phyloP scores from a whole-genome alignment of 192 early-diverging fungal species.

The Spizellomyces punctatus region DNA sequence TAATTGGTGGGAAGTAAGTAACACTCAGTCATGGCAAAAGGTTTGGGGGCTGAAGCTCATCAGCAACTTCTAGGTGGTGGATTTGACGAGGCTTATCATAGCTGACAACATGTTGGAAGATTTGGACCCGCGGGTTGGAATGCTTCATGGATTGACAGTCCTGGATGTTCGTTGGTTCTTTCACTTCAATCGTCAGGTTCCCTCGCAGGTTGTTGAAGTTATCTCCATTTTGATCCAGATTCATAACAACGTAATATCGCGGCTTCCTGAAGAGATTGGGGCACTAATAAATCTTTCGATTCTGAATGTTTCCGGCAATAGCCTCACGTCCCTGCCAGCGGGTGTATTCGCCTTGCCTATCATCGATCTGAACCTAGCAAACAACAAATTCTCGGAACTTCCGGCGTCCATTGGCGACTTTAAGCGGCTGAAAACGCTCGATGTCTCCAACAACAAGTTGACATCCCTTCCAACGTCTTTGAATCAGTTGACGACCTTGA shows the following conservation, averaged over 20 bases:
- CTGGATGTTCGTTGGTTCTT: slow-evolving; percentile 35
- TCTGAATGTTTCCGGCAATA: slow-evolving; percentile 44
- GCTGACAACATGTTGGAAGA: slow-evolving; percentile 44
- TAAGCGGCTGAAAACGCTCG: slow-evolving; percentile 33
- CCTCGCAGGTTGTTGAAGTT: slow-evolving; percentile 2
- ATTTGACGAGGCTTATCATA: slow-evolving; percentile 39
- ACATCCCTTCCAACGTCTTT: slow-evolving; percentile 11
- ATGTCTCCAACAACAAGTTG: slow-evolving; percentile 41
- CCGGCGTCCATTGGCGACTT: slow-evolving; percentile 13
- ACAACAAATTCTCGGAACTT: slow-evolving; percentile 23
- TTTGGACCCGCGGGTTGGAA: slow-evolving; percentile 39
- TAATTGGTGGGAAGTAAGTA: slow-evolving; percentile 42
- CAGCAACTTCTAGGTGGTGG: slow-evolving; percentile 27
- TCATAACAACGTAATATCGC: slow-evolving; percentile 42
- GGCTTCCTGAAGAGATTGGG: slow-evolving; percentile 35
- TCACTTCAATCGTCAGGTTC: background rate
- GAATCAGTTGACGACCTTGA: slow-evolving; percentile 16
- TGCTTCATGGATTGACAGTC: slow-evolving; percentile 36
- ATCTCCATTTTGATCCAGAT: background rate
- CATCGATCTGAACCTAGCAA: slow-evolving; percentile 29
- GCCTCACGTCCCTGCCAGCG: slow-evolving; percentile 24
- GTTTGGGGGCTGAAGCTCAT: background rate
- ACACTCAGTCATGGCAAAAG: background rate
- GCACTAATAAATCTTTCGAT: slow-evolving; percentile 26
- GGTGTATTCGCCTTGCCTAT: slow-evolving; percentile 19